Evolutionary conservation across 495 filamentous ascomycete genomes (phyloP), one percentile per base, ranked within the genome.

Genomic region (Corynascus novoguineensis): DNA sequence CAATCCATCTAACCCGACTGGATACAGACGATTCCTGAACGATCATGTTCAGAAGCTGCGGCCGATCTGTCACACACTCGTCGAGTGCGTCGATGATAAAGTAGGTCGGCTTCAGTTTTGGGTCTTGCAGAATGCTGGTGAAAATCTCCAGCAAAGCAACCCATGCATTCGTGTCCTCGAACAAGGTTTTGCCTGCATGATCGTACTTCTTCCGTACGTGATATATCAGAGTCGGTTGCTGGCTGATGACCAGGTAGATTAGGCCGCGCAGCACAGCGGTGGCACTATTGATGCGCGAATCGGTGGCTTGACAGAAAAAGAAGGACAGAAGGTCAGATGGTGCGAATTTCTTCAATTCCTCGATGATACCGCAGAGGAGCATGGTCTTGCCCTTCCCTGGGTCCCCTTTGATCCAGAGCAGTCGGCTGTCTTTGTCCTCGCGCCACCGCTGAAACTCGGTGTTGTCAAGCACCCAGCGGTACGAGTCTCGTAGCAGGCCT

Each of bases 381-480:
- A 58, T 58, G 14, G 56, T 79, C 64, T 79, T 79, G 35, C 77
- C 75, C n/a, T n/a, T n/a, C n/a, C n/a, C n/a, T n/a, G n/a, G n/a
- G n/a, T n/a, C n/a, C n/a, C n/a, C n/a, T n/a, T 69, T 78, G 31
- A 81, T 71, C 77, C 75, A 80, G 24, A 80, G 69, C 21, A 77
- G 55, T 22, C 58, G 62, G 35, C 52, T 65, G 2, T 71, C 45
- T 9, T 52, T 5, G 42, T 67, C 57, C 35, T 69, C 25, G 9
- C 37, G 58, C 70, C 68, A 78, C 40, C 58, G 31, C 17, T 32
- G 45, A 58, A 77, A 79, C 10, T 66, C 64, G 1, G 34, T 0
- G 41, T 77, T 46, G 24, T 68, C 56, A 11, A 81, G 65, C 28
- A 80, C 64, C 77, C 73, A 81, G 46, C 31, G 14, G 54, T 73